Evolutionary conservation across 2,329 filamentous ascomycete genomes (phyloP).

Genomic region (Xylaria sp.): DNA sequence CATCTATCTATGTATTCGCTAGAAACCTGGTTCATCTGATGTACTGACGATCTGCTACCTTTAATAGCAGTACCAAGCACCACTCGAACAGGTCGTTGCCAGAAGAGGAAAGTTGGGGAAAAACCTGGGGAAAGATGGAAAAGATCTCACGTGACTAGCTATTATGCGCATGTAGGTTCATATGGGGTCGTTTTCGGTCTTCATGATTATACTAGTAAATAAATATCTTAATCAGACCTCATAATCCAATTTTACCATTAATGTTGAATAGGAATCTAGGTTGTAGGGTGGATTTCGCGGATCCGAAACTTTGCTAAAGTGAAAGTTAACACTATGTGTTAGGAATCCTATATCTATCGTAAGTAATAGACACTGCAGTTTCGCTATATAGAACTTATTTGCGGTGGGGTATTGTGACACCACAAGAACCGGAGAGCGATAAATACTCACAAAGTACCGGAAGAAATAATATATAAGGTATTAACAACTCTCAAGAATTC

Average conservation of each 20-base stretch:
- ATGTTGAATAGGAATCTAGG: neutral
- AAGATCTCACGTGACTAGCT: neutral
- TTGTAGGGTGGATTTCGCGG: neutral
- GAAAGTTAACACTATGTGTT: neutral
- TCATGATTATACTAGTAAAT: neutral
- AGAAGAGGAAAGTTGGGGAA: slow-evolving; percentile 22
- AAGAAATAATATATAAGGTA: neutral
- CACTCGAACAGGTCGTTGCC: slow-evolving; percentile 9
- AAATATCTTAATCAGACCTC: neutral
- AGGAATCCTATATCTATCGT: too few species aligned
- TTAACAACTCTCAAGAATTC: neutral
- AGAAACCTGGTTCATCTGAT: slow-evolving; percentile 1
- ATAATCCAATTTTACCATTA: neutral
- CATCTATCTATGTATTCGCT: neutral
- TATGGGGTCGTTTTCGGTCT: neutral
- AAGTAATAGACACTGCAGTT: too few species aligned
- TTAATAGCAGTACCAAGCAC: neutral
- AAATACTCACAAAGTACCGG: neutral
- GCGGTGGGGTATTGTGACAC: too few species aligned
- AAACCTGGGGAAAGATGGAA: neutral
- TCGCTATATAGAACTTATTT: too few species aligned
- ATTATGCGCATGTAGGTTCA: neutral
- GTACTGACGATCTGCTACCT: neutral
- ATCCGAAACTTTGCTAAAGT: neutral
- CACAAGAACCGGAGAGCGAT: neutral